Base-by-base conservation (phyloP, 2,329 filamentous ascomycete genomes). In the Cadophora malorum region DNA sequence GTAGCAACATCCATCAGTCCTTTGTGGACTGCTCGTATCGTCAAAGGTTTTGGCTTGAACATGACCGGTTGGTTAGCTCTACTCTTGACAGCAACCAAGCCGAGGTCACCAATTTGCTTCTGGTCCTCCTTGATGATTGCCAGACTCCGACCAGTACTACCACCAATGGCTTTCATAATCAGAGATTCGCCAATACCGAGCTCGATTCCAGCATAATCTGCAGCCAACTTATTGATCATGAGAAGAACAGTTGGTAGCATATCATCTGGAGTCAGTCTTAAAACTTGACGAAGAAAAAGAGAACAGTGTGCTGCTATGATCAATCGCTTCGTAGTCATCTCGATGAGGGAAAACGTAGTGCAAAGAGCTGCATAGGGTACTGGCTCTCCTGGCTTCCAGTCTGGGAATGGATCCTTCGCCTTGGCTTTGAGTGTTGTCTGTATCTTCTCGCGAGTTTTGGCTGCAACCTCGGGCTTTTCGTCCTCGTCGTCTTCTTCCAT, bases 141-240 rank as follows among this genome's bases (percentile, higher is more conserved):
- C 58, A 97, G 81, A 75, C 90, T 97, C 69, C 96, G 90, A 10
- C 96, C 96, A 0, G 96, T 99, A 35, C 90, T 91, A 81, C 98
- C 95, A 12, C 95, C 95, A 76, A 99, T 97, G 5, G 96, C 93
- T 79, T 98, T 99, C 94, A 98, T 98, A 75, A 99, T 97, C 33
- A 99, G 81, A 0, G 95, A 98, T 80, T 99, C 96, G 66, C 96
- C 96, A 74, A 99, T 99, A n/a, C 96, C 96, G 35, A 99, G 85
- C 80, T 99, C 96, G 70, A 99, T 94, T 23, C 96, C 96, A 53
- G 94, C 91, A 79, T 97, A 99, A 77, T 99, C 96, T 3, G 96
- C 95, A 2, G 96, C 96, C 31, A 99, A 88, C 79, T 98, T 98
- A 81, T 97, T 97, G 79, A 97, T 92, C 96, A 99, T 98, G 35